These are phyloP conservation scores for Pestalotiopsis sp. DNA, from an alignment of 2,329 filamentous ascomycete genomes.

Conservation along the genomic window DNA sequence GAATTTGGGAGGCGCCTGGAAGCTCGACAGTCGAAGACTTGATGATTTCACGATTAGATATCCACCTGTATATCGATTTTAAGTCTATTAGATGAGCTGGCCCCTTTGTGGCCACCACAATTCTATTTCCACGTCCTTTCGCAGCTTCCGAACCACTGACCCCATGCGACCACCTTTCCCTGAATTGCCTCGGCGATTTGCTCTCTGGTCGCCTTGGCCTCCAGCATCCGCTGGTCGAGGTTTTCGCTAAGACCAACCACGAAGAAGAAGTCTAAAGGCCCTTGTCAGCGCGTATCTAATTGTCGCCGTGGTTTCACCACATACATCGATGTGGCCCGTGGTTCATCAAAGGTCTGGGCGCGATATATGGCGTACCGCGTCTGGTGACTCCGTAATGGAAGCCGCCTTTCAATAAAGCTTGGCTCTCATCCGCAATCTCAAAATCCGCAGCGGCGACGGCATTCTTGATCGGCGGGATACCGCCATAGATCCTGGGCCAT, in stretches of 20 bases:
- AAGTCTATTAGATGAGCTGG: not conserved
- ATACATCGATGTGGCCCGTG: conserved; percentile 53
- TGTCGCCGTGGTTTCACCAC: conserved; percentile 11
- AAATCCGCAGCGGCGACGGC: conserved; percentile 40
- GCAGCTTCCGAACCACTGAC: conserved; percentile 46
- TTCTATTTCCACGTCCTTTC: conserved; percentile 38
- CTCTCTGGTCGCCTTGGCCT: conserved; percentile 39
- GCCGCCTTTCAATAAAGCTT: conserved; percentile 39
- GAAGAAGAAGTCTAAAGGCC: conserved; percentile 46
- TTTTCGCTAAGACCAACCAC: conserved; percentile 48
- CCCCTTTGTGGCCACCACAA: no score
- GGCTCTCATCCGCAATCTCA: conserved; percentile 26
- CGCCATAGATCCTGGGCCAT: conserved; percentile 35
- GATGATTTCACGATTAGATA: not conserved
- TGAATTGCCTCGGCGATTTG: conserved; percentile 44
- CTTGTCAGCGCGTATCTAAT: not conserved
- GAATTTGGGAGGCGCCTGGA: not conserved
- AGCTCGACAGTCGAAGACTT: not conserved
- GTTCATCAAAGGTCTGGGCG: conserved; percentile 48
- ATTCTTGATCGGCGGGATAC: conserved; percentile 37
- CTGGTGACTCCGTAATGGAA: conserved; percentile 49
- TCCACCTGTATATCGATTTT: not conserved
- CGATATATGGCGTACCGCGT: conserved; percentile 41
- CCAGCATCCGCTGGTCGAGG: conserved; percentile 39
- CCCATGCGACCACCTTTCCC: conserved; percentile 53